These are phyloP conservation scores for Mycena venus DNA, from an alignment of 768 basidiomycete genomes.

Conservation along the genomic window DNA sequence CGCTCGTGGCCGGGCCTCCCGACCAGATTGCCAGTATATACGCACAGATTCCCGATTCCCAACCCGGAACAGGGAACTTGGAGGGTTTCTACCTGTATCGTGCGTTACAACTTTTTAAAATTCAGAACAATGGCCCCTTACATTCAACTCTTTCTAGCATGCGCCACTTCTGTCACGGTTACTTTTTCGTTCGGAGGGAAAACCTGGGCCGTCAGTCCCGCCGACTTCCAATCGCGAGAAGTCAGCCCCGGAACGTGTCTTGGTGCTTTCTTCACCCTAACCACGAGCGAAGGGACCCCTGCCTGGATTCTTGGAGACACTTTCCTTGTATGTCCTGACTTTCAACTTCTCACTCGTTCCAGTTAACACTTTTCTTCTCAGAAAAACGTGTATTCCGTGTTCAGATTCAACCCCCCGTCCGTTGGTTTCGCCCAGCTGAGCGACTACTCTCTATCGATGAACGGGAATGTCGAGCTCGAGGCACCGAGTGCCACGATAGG, in stretches of 20 bases:
- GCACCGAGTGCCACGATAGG: slow-evolving; percentile 63
- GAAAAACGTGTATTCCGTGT: slow-evolving; percentile 87
- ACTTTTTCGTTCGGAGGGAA: slow-evolving; percentile 80
- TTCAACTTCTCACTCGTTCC: background rate
- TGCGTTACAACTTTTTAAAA: slow-evolving; percentile 50
- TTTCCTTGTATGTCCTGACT: slow-evolving; percentile 69
- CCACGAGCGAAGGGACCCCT: slow-evolving; percentile 64
- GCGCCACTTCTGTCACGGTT: slow-evolving; percentile 74
- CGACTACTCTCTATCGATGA: slow-evolving; percentile 53
- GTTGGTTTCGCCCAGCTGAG: slow-evolving; percentile 79
- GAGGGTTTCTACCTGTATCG: slow-evolving; percentile 91
- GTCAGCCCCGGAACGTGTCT: slow-evolving; percentile 72
- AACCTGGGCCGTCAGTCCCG: slow-evolving; percentile 82
- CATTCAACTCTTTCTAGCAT: slow-evolving; percentile 65
- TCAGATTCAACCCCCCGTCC: slow-evolving; percentile 71
- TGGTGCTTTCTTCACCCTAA: slow-evolving; percentile 87
- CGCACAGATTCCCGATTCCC: slow-evolving; percentile 79
- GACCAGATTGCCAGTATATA: slow-evolving; percentile 73
- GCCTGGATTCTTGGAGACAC: slow-evolving; percentile 94
- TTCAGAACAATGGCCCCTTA: no score
- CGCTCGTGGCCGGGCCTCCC: slow-evolving; percentile 89
- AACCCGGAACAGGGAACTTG: slow-evolving; percentile 71
- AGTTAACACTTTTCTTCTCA: slow-evolving; percentile 37
- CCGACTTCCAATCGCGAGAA: slow-evolving; percentile 83
- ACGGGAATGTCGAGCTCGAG: slow-evolving; percentile 43